Evolutionary conservation across 2,329 filamentous ascomycete species (phyloP).

Genomic region (Microdochium trichocladiopsis): DNA sequence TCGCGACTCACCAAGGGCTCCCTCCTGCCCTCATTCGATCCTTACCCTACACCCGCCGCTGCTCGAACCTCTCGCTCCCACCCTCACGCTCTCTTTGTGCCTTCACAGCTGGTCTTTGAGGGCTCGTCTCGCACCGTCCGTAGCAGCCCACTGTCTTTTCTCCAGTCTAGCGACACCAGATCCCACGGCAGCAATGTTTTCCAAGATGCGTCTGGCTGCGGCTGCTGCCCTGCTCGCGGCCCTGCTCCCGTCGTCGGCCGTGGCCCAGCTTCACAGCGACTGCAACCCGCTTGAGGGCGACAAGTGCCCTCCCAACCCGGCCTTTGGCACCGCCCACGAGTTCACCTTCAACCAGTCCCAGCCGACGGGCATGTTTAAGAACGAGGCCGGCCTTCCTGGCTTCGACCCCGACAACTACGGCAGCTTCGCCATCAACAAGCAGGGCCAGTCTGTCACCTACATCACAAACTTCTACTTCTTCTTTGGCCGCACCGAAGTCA

Average conservation of each 20-base stretch:
- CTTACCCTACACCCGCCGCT: not conserved
- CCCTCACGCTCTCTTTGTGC: not conserved
- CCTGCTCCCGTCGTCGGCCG: slow-evolving; percentile 34
- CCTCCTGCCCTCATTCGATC: not conserved
- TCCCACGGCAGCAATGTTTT: not conserved
- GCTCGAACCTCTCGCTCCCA: not conserved
- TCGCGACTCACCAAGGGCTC: not conserved
- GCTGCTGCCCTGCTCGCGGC: slow-evolving; percentile 31
- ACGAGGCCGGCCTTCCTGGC: slow-evolving; percentile 56
- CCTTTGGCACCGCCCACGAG: slow-evolving; percentile 56
- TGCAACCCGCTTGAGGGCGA: slow-evolving; percentile 68
- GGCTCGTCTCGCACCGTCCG: not conserved
- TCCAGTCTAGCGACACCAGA: not conserved
- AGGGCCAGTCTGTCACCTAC: slow-evolving; percentile 72
- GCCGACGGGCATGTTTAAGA: slow-evolving; percentile 57
- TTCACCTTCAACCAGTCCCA: slow-evolving; percentile 60
- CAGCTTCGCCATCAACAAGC: slow-evolving; percentile 62
- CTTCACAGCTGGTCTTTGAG: not conserved
- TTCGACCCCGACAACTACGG: slow-evolving; percentile 59
- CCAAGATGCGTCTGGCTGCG: slow-evolving; percentile 9
- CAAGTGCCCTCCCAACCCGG: slow-evolving; percentile 64
- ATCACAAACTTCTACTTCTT: slow-evolving; percentile 79
- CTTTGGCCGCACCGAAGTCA: slow-evolving; percentile 72
- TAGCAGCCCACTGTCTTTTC: too few species aligned
- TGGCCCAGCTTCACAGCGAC: slow-evolving; percentile 67